Conservation (phyloP, 2,329 filamentous ascomycete species). For the Dactylonectria estremocensis region DNA sequence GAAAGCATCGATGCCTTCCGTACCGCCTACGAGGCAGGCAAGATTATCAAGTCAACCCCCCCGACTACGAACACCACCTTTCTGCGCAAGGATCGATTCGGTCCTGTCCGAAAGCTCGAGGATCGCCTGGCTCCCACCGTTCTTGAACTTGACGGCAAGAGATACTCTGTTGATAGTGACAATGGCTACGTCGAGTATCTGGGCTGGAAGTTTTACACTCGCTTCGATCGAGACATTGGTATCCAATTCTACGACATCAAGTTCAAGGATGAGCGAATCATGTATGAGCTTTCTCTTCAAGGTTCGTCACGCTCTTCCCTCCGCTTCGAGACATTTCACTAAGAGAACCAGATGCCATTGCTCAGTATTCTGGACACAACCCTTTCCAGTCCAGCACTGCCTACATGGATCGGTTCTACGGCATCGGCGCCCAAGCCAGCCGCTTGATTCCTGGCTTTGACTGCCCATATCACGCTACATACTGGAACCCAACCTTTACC, state of each 20-base stretch:
- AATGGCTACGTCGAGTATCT: constrained; percentile 41
- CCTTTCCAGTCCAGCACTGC: constrained; percentile 27
- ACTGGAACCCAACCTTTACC: constrained; percentile 28
- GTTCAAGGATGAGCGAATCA: constrained; percentile 31
- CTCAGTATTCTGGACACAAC: constrained; percentile 30
- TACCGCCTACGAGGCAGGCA: constrained; percentile 31
- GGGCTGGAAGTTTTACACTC: constrained; percentile 38
- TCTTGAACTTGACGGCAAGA: constrained; percentile 35
- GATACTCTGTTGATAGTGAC: constrained; percentile 36
- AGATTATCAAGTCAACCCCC: constrained; percentile 26
- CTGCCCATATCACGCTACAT: constrained; percentile 32
- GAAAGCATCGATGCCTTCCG: constrained; percentile 33
- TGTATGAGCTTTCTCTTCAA: constrained; percentile 32
- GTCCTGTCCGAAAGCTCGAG: constrained; percentile 33
- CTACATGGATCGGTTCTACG: constrained; percentile 30
- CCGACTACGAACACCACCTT: constrained; percentile 30
- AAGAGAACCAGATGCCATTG: constrained; percentile 21
- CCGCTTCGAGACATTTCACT: background rate
- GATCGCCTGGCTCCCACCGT: constrained; percentile 34
- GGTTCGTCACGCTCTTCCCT: background rate
- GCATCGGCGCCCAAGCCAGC: constrained; percentile 31
- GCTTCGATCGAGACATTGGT: constrained; percentile 28
- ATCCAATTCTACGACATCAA: constrained; percentile 32
- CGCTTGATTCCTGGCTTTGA: constrained; percentile 30
- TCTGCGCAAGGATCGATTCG: constrained; percentile 38